Evolutionary conservation across 2,329 filamentous ascomycete species (phyloP), one percentile per base, ranked within the genome.

Genomic region (Akanthomyces uredinophilus): DNA sequence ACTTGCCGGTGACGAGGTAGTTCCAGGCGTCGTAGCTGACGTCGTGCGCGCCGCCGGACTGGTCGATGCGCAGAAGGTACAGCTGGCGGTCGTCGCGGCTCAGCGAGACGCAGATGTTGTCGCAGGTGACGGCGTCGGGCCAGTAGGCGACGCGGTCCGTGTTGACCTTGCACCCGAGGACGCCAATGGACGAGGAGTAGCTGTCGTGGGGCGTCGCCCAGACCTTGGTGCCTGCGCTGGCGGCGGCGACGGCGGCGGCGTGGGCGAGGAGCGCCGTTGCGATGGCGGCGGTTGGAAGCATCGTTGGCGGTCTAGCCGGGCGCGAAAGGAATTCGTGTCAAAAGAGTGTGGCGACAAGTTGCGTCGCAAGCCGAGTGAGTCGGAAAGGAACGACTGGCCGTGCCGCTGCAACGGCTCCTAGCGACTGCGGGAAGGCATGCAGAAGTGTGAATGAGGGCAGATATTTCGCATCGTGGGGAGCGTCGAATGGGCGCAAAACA

Each of bases 121-220:
- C 71, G 73, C 80, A 83, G 70, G 75, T 74, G 39, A 79, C 74
- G 4, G 73, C 69, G 49, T 66, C 66, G 4, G 81, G 81, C 78
- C 79, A 83, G 73, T 83, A 83, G 41, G 80, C 80, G 60, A 83
- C 75, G 52, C 80, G 78, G 70, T 83, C 78, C 41, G 78, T 81
- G 70, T 83, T 70, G 68, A 83, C 74, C 66, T 81, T 79, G 76
- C 81, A 83, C 51, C 80, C 80, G 13, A 81, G 73, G 2, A 82
- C 79, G 51, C 80, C 80, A 49, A 81, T 70, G 0, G 79, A 81
- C 1, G 78, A 81, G 1, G 77, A 79, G 70, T 76, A 82, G 64
- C 73, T 73, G 64, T 78, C 77, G 68, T 83, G 81, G 8, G 80
- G 80, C 7, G 81, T 83, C 27, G 72, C 73, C 64, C 58, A 68